Evolutionary conservation across 768 basidiomycete genomes (phyloP).

Genomic region (Cystofilobasidium bisporidii): DNA sequence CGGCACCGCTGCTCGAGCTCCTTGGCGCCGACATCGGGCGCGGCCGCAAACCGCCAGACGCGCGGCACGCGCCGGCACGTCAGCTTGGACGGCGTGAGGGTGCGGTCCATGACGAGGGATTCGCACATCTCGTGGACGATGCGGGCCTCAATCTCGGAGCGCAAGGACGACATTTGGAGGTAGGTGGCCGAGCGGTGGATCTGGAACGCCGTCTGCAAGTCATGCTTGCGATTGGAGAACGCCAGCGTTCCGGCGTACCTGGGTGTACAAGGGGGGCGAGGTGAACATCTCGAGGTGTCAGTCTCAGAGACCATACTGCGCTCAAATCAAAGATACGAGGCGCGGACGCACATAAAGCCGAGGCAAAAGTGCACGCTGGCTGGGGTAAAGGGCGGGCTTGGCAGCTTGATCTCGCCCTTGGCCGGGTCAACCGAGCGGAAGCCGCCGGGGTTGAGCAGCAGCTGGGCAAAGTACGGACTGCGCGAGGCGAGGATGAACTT

Average conservation of each 20-base stretch:
- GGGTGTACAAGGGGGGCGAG: no score
- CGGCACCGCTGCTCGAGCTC: slow-evolving; percentile 62
- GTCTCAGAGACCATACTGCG: no score
- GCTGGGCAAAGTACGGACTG: slow-evolving; percentile 73
- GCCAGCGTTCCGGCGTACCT: slow-evolving; percentile 89
- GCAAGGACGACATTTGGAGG: slow-evolving; percentile 62
- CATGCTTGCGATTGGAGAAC: slow-evolving; percentile 86
- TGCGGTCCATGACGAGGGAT: slow-evolving; percentile 13
- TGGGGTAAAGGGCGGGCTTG: slow-evolving; percentile 21
- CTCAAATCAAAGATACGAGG: neutral
- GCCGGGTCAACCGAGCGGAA: slow-evolving; percentile 2
- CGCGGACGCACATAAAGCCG: slow-evolving; percentile 22
- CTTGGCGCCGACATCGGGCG: slow-evolving; percentile 65
- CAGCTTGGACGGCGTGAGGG: slow-evolving; percentile 14
- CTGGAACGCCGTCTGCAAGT: slow-evolving; percentile 81
- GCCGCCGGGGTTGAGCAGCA: slow-evolving; percentile 49
- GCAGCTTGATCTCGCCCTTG: slow-evolving; percentile 22
- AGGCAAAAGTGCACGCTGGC: slow-evolving; percentile 28
- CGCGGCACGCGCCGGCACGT: slow-evolving; percentile 66
- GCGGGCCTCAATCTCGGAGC: slow-evolving; percentile 68
- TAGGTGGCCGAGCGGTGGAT: slow-evolving; percentile 76
- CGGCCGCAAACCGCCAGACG: slow-evolving; percentile 68
- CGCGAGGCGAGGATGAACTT: slow-evolving; percentile 85
- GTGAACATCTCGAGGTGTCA: no score
- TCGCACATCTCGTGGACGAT: slow-evolving; percentile 83